Evolutionary conservation across 768 basidiomycete genomes (phyloP), one percentile per base, ranked within the genome.

Genomic region (Plicaturopsis crispa): DNA sequence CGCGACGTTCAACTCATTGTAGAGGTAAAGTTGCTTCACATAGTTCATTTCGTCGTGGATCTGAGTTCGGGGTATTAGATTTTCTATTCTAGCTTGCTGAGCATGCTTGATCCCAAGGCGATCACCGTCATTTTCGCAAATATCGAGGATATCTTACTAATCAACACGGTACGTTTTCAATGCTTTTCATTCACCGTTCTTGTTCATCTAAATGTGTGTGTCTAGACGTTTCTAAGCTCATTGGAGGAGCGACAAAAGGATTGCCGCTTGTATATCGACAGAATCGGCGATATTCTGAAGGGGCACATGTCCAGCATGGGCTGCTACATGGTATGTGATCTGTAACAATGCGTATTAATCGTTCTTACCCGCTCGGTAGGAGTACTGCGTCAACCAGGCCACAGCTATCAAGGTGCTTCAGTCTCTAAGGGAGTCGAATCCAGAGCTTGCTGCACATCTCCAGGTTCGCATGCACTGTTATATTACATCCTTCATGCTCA

Each of bases 181-280:
- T 26, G 12, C 8, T 40, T 22, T 8, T 8, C n/a, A 17, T 24
- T 19, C 32, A 28, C 21, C n/a, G 24, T 34, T 4, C 41, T 31
- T 18, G 16, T 28, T 36, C 28, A 13, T n/a, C n/a, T 32, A 47
- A 14, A 44, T 24, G 21, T 32, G 31, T 24, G 6, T 47, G 37
- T 4, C 18, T 30, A 86, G 84, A 72, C 80, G 0, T 91, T 97
- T 55, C 61, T 92, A 41, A 93, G 89, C 45, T 80, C 78, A 13
- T 68, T 98, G 5, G 94, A 99, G 55, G 86, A 89, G 45, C 73
- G 93, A 3, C 94, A 98, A 56, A 88, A 84, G 49, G 79, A 84
- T 6, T 91, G 87, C 49, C 69, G 94, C n/a, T 61, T 99, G 22
- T 99, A 97, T 50, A 68, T 98, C 18, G 88, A 93, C 57, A 69